Evolutionary conservation across 2,329 filamentous ascomycete species (phyloP).

Genomic region (Penicillium sp.): DNA sequence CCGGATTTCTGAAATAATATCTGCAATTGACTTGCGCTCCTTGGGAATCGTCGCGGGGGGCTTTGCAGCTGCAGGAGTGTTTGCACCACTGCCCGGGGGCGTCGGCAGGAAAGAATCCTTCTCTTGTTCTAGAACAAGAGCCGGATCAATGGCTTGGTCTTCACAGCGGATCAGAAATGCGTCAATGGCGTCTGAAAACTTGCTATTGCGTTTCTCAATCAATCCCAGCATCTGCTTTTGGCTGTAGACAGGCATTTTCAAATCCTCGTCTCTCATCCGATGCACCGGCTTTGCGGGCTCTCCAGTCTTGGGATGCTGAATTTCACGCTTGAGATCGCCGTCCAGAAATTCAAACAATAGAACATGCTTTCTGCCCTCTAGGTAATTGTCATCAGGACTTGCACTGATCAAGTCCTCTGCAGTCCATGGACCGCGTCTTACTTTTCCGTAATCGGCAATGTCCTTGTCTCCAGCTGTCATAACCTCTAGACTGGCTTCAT

Average conservation of each 20-base stretch:
- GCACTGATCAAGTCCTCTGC: constrained; percentile 13
- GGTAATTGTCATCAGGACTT: constrained; percentile 1
- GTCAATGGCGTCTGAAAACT: constrained; percentile 73
- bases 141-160: constrained; percentile 58
- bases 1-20: constrained; percentile 81
- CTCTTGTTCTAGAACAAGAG: constrained; percentile 56
- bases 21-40: constrained; percentile 70
- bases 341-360: constrained; percentile 90
- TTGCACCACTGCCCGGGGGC: constrained; percentile 42
- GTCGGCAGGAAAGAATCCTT: constrained; percentile 58
- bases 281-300: constrained; percentile 62
- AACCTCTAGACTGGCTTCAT: constrained; percentile 74
- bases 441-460: constrained; percentile 60
- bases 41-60: constrained; percentile 69
- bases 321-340: constrained; percentile 78
- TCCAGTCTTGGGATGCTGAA: constrained; percentile 64
- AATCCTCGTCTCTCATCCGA: constrained; percentile 66
- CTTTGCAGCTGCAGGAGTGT: constrained; percentile 41
- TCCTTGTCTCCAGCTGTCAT: constrained; percentile 55
- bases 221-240: constrained; percentile 85
- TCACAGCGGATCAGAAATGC: constrained; percentile 69
- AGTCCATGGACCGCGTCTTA: constrained; percentile 37
- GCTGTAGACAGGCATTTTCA: constrained; percentile 88
- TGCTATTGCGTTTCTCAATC: constrained; percentile 83
- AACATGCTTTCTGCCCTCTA: constrained; percentile 55